These are phyloP conservation scores for Crithidia acanthocephali DNA, from an alignment of 208 protist species.

Conservation along the genomic window DNA sequence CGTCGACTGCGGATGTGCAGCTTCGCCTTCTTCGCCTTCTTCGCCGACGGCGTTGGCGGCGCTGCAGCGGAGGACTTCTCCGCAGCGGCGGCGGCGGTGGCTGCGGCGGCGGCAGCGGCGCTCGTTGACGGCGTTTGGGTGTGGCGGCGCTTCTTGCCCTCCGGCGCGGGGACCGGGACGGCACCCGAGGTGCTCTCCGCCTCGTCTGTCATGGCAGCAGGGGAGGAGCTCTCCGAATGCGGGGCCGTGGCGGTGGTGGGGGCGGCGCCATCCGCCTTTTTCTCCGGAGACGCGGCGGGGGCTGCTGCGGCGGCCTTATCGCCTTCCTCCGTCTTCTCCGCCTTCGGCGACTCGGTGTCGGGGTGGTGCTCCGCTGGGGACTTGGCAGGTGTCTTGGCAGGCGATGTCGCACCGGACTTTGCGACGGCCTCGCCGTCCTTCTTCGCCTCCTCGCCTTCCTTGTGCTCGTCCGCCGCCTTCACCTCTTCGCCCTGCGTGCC, in stretches of 20 bases:
- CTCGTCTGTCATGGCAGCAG: constrained; percentile 10
- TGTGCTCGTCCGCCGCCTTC: constrained; percentile 15
- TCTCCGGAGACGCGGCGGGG: background rate
- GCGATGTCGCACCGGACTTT: constrained; percentile 13
- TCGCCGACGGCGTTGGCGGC: background rate
- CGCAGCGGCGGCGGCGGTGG: background rate
- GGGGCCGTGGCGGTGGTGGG: background rate
- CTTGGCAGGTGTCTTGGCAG: constrained; percentile 8
- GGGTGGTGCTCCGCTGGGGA: background rate
- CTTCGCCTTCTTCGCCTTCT: background rate
- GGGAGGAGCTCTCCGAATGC: constrained; percentile 10
- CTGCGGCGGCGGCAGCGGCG: background rate
- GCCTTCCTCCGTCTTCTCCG: background rate
- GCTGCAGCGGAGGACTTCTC: too few relatives aligned
- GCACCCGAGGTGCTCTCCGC: constrained; percentile 6
- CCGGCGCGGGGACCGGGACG: background rate
- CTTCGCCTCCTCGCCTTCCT: constrained; percentile 21
- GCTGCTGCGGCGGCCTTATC: background rate
- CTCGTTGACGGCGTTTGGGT: constrained; percentile 5
- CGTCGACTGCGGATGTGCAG: background rate
- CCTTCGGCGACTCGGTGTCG: background rate
- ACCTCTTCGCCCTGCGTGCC: background rate
- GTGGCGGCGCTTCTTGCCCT: background rate
- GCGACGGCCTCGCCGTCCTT: constrained; percentile 3
- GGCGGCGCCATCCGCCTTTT: background rate